These are phyloP conservation scores for Plectosphaerella cucumerina DNA, from an alignment of 2,329 filamentous ascomycete genomes.

Conservation along the genomic window DNA sequence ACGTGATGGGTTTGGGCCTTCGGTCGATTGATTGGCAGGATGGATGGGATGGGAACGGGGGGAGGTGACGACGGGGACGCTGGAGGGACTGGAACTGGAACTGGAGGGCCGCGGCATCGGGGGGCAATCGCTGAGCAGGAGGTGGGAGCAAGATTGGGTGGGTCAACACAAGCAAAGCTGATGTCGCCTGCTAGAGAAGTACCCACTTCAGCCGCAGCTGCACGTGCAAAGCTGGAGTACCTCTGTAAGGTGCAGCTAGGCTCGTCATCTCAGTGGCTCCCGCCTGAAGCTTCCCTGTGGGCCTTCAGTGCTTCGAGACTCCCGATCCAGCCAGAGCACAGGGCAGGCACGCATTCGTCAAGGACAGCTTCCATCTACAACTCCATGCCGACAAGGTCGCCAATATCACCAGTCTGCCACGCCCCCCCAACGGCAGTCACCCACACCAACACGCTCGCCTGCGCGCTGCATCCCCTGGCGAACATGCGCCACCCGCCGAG, in stretches of 20 bases:
- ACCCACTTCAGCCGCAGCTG: background rate
- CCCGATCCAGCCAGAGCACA: too few species aligned
- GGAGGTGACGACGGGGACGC: background rate
- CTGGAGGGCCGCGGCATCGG: background rate
- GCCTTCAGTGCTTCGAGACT: too few species aligned
- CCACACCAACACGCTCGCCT: slow-evolving; percentile 7
- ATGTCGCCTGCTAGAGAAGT: background rate
- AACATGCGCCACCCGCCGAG: slow-evolving; percentile 33
- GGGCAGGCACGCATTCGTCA: background rate
- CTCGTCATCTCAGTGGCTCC: background rate
- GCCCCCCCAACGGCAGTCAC: slow-evolving; percentile 5
- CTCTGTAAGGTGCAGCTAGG: background rate
- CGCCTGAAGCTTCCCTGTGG: background rate
- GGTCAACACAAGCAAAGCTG: background rate
- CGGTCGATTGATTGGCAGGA: background rate
- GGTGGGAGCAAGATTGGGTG: background rate
- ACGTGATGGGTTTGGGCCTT: background rate
- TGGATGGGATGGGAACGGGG: background rate
- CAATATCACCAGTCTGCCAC: background rate
- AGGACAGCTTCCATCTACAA: slow-evolving; percentile 2
- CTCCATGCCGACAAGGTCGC: background rate
- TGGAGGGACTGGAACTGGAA: background rate
- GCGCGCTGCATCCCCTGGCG: slow-evolving; percentile 13
- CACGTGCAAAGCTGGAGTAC: background rate
- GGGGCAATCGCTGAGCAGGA: background rate